phyloP scores from a whole-genome alignment of 2,329 filamentous ascomycete genomes.

The Parastagonospora nodorum region DNA sequence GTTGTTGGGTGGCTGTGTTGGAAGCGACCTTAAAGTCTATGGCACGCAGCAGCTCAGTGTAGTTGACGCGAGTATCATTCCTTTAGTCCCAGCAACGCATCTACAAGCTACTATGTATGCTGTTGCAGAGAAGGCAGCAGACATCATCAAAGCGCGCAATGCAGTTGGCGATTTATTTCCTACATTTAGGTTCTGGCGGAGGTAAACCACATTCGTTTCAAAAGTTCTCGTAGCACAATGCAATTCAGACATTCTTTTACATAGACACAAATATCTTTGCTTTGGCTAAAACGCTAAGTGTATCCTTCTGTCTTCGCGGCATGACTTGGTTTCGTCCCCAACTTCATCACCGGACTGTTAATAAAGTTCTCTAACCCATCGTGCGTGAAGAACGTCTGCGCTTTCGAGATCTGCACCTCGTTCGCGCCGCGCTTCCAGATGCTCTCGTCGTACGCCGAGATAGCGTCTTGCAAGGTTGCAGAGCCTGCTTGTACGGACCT shows the following conservation, averaged over 20 bases:
- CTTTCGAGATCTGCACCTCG: conserved; percentile 40
- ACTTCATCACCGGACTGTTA: conserved; percentile 35
- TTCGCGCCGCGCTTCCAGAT: conserved; percentile 34
- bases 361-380: conserved; percentile 36
- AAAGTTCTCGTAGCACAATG: background rate
- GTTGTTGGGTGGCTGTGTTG: conserved; percentile 33
- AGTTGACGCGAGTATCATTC: conserved; percentile 39
- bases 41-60: conserved; percentile 32
- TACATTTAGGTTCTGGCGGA: background rate
- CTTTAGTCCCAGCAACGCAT: conserved; percentile 36
- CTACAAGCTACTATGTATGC: conserved; percentile 39
- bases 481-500: conserved; percentile 17
- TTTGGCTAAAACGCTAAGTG: conserved; percentile 3
- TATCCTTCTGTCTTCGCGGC: conserved; percentile 35
- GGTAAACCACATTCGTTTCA: background rate
- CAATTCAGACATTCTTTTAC: background rate
- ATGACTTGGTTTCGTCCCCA: conserved; percentile 38
- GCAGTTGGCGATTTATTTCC: background rate
- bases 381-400: conserved; percentile 39
- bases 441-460: conserved; percentile 33
- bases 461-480: conserved; percentile 15
- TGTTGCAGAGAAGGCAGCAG: conserved; percentile 39
- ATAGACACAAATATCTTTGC: background rate
- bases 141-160: conserved; percentile 33
- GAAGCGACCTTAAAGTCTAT: conserved; percentile 28